A percentile compares a stretch with the other conserved stretches of the same genome.
These are phyloP conservation scores for Tulasnella sp. DNA, from an alignment of 768 basidiomycete species.

Conservation along the genomic window DNA sequence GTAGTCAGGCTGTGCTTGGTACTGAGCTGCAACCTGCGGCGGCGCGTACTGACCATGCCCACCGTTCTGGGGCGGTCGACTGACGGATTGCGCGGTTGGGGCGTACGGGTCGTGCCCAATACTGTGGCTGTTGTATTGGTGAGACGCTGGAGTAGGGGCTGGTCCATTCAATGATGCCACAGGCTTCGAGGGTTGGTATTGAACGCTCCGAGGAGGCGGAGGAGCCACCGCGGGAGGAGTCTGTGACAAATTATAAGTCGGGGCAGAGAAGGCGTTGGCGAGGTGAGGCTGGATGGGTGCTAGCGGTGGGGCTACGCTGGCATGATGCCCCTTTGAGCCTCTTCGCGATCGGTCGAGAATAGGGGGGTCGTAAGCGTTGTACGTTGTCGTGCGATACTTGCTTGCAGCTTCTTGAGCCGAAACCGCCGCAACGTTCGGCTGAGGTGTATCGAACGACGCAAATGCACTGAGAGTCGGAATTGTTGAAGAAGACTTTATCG, in stretches of 20 bases:
- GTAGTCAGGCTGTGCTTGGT: no score
- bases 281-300: background rate
- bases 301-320: background rate
- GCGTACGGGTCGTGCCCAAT: background rate
- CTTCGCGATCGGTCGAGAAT: slow-evolving; percentile 19
- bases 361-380: slow-evolving; percentile 30
- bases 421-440: background rate
- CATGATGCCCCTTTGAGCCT: background rate
- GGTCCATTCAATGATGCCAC: background rate
- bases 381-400: slow-evolving; percentile 23
- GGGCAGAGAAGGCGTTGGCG: background rate
- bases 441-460: background rate
- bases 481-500: background rate
- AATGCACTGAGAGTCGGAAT: background rate
- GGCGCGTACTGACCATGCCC: background rate
- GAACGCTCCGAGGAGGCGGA: background rate
- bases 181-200: background rate
- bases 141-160: background rate
- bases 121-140: background rate
- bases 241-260: background rate
- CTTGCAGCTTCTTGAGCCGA: slow-evolving; percentile 4
- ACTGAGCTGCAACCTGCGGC: background rate
- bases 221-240: background rate
- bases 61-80: background rate
- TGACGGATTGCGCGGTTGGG: background rate